These are phyloP conservation scores for Aspergillus vadensis DNA, from an alignment of 2,329 filamentous ascomycete genomes.

Conservation along the genomic window DNA sequence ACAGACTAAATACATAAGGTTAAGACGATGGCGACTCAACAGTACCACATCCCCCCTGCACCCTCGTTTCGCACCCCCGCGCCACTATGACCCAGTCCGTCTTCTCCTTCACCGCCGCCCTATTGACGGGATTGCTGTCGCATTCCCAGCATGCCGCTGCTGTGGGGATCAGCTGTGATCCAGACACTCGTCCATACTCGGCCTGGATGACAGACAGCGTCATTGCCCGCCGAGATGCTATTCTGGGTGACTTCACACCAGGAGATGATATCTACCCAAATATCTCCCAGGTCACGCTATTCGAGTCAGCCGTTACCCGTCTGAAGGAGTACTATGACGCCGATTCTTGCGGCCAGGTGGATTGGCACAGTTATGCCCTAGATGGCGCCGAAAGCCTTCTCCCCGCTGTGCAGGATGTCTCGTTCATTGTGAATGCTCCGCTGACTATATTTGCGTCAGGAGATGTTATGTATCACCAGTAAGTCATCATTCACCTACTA, in stretches of 20 bases:
- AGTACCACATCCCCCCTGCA: too few relatives aligned
- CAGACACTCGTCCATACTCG: constrained; percentile 22
- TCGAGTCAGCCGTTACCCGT: constrained; percentile 26
- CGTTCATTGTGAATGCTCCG: constrained; percentile 21
- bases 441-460: constrained; percentile 26
- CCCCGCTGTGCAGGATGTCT: constrained; percentile 21
- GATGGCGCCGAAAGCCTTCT: constrained; percentile 24
- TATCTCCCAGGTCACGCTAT: constrained; percentile 26
- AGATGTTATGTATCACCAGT: constrained; percentile 22
- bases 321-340: constrained; percentile 19
- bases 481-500: not conserved
- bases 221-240: constrained; percentile 27
- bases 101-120: not conserved
- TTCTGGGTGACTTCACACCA: constrained; percentile 5
- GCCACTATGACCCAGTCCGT: not conserved
- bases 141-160: not conserved
- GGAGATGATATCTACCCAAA: constrained; percentile 13
- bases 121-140: not conserved
- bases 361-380: constrained; percentile 25
- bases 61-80: not conserved
- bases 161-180: constrained; percentile 2
- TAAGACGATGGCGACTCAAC: too few relatives aligned
- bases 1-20: too few relatives aligned
- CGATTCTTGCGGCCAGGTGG: constrained; percentile 12
- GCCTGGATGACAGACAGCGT: constrained; percentile 32